Base-by-base conservation (phyloP, 1,284 basidiomycete species). In the Ustilago bromivora region DNA sequence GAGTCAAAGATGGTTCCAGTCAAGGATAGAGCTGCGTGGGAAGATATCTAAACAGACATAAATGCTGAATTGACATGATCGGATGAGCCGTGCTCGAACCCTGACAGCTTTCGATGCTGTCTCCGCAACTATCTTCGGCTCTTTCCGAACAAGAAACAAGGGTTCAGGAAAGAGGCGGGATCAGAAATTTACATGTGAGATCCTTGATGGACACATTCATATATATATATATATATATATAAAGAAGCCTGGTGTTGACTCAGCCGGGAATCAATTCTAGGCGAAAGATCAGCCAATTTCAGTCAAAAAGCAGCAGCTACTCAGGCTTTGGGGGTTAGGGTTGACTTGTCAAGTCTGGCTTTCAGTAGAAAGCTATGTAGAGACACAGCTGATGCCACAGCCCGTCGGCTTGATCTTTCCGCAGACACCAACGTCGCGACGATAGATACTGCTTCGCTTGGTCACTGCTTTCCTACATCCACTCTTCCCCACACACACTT, bases 311-410 rank as follows among this genome's bases (percentile, higher is more conserved):
- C 23, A 28, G 23, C 23, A 28, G 23, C 23, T 13, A 17, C 49
- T 31, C n/a, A 51, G 46, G 31, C 47, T 19, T 19, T 19, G 19
- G 19, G 19, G 19, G 1, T 19, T 19, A 19, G 19, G 19, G 19
- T 19, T 31, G 47, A 31, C 43, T 46, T 46, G 43, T 19, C 43
- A 46, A 46, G 43, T 46, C n/a, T 46, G 47, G 47, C 47, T 51
- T 6, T 43, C 31, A 51, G 47, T 28, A 51, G 31, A 23, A 31
- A 13, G 19, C n/a, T 15, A 12, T 7, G 12, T 51, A 34, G 49
- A 32, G 11, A 32, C 8, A 54, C 52, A 54, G 52, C 52, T 54
- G 52, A 54, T 34, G 34, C 52, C 52, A 19, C 52, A 51, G 49
- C 9, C 49, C 28, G 12, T 51, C 38, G 8, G 32, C 40, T 28